Percentiles rank a stretch among this genome's conserved stretches.
phyloP scores from a whole-genome alignment of 2,329 filamentous ascomycete genomes.

The Canariomyces notabilis region DNA sequence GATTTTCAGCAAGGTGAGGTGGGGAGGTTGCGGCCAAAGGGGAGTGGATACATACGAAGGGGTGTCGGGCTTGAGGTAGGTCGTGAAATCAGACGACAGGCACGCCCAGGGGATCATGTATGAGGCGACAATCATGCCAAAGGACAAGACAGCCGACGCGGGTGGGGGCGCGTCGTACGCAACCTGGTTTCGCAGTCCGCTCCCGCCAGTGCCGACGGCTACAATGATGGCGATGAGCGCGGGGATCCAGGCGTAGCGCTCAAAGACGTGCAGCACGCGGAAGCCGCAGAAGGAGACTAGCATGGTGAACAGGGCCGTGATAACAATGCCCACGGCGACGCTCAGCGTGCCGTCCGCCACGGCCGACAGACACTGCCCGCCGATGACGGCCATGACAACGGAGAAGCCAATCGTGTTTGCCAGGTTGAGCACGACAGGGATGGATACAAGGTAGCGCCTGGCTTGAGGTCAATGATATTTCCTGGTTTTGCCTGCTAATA shows the following conservation, averaged over 20 bases:
- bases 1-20: background rate
- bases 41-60: slow-evolving; percentile 37
- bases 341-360: slow-evolving; percentile 45
- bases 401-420: slow-evolving; percentile 60
- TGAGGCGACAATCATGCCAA: slow-evolving; percentile 56
- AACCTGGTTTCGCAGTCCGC: slow-evolving; percentile 44
- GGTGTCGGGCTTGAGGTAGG: slow-evolving; percentile 54
- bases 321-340: slow-evolving; percentile 54
- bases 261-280: slow-evolving; percentile 51
- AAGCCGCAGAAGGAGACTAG: slow-evolving; percentile 59
- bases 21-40: too few relatives aligned
- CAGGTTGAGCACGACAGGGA: slow-evolving; percentile 59
- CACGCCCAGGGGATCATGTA: slow-evolving; percentile 60
- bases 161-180: slow-evolving; percentile 36
- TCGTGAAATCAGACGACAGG: slow-evolving; percentile 55
- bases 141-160: slow-evolving; percentile 46
- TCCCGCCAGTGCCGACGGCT: slow-evolving; percentile 49
- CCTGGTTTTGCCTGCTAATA: too few relatives aligned
- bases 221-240: slow-evolving; percentile 52
- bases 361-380: slow-evolving; percentile 54
- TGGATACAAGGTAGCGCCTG: slow-evolving; percentile 50
- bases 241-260: slow-evolving; percentile 53
- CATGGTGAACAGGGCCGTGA: slow-evolving; percentile 53
- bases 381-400: slow-evolving; percentile 56
- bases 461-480: too few relatives aligned